Percentiles rank a stretch among this genome's conserved stretches.
phyloP scores from a whole-genome alignment of 2,329 filamentous ascomycete genomes.

The Alternaria metachromatica region DNA sequence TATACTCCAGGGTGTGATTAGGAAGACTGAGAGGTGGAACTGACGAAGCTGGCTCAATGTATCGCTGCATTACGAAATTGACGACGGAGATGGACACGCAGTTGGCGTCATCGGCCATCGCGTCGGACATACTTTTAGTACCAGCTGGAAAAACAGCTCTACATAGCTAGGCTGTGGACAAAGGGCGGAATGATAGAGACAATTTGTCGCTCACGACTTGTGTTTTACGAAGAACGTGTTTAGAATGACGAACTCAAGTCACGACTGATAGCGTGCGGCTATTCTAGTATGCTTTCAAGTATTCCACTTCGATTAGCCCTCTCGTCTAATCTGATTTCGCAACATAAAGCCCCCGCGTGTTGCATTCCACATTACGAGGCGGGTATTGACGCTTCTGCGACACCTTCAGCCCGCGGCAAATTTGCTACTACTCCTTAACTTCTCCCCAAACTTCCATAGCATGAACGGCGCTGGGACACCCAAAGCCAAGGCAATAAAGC shows the following conservation, averaged over 20 bases:
- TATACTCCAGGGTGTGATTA: neutral
- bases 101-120: neutral
- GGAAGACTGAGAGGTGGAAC: neutral
- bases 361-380: neutral
- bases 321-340: neutral
- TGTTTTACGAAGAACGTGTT: neutral
- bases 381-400: neutral
- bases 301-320: neutral
- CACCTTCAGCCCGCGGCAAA: slow-evolving; percentile 53
- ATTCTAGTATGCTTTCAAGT: neutral
- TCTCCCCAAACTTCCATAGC: slow-evolving; percentile 59
- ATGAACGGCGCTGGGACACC: slow-evolving; percentile 58
- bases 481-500: slow-evolving; percentile 44
- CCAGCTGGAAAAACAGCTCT: neutral
- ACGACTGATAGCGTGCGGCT: neutral
- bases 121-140: neutral
- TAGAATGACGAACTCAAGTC: neutral
- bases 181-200: neutral
- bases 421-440: slow-evolving; percentile 55
- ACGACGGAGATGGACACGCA: neutral
- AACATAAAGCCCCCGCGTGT: neutral
- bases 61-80: neutral
- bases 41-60: neutral
- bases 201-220: neutral
- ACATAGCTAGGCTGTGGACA: neutral